A percentile compares a stretch with the other conserved stretches of the same genome.
Evolutionary conservation across 73 alveolate species (phyloP).

Genomic region (Durusdinium trenchii): DNA sequence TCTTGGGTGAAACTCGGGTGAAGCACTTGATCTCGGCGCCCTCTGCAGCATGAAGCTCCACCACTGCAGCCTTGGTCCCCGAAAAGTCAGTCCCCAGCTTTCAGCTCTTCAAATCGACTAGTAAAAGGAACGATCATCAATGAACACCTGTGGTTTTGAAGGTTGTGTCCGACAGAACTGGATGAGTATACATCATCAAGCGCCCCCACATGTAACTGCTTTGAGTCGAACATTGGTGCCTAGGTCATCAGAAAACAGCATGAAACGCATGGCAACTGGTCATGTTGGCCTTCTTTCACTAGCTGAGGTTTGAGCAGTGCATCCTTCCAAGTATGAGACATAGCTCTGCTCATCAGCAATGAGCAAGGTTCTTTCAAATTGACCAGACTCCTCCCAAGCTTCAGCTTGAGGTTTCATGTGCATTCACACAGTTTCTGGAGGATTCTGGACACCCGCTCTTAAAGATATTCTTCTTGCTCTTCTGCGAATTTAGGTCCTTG

Average conservation of each 20-base stretch:
- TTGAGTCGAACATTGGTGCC: conserved; percentile 95
- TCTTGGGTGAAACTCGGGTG: neutral
- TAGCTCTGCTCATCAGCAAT: conserved; percentile 82
- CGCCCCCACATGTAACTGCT: conserved; percentile 91
- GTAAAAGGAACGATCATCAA: no score
- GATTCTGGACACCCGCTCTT: neutral
- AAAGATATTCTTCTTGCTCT: neutral
- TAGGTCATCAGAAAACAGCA: neutral
- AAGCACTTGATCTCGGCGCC: conserved; percentile 92
- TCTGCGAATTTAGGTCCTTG: conserved; percentile 34
- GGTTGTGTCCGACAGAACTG: no score
- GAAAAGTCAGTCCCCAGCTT: no score
- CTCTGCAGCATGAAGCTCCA: conserved; percentile 86
- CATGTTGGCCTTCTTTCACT: no score
- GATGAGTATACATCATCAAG: no score
- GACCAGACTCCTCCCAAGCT: conserved; percentile 85
- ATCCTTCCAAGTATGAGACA: conserved; percentile 94
- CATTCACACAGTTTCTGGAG: neutral
- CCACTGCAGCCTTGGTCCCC: conserved; percentile 79
- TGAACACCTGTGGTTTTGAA: no score
- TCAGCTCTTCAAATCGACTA: no score
- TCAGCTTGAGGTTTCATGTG: neutral
- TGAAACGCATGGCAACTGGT: neutral
- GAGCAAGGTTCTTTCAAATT: conserved; percentile 94
- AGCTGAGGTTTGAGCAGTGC: conserved; percentile 60